phyloP scores from a whole-genome alignment of 306 rosid species.

The Medicago arabica region DNA sequence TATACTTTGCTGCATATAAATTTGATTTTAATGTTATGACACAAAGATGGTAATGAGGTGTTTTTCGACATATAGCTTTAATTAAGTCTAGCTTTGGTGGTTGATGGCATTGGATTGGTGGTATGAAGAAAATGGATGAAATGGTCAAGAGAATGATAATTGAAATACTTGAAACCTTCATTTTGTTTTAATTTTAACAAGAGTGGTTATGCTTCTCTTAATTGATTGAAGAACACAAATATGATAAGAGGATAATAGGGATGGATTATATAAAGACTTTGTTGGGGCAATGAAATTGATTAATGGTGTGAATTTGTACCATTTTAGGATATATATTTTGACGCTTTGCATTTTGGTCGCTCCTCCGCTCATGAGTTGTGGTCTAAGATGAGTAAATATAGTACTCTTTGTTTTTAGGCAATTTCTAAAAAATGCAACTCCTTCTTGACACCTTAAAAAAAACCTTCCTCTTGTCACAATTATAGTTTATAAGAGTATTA shows the following conservation, averaged over 20 bases:
- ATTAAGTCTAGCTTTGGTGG: background rate
- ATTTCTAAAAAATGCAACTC: background rate
- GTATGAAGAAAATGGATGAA: background rate
- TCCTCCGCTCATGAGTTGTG: conserved; percentile 9
- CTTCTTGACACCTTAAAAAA: background rate
- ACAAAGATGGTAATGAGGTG: conserved; percentile 34
- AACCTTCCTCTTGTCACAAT: background rate
- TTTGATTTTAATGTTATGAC: conserved; percentile 19
- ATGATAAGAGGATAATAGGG: background rate
- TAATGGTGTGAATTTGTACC: background rate
- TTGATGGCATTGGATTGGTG: conserved; percentile 1
- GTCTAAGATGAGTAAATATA: conserved; percentile 1
- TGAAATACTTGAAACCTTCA: conserved; percentile 3
- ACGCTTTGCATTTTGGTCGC: conserved; percentile 21
- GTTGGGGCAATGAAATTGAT: background rate
- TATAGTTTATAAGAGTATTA: background rate
- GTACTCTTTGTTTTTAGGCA: background rate
- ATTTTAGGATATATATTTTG: background rate
- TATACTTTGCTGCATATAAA: background rate
- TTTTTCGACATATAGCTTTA: conserved; percentile 11
- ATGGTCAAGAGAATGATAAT: background rate
- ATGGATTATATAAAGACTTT: background rate
- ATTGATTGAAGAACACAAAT: background rate
- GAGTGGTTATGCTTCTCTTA: background rate
- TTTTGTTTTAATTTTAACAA: background rate